Percentiles rank a stretch among this genome's conserved stretches.
Conservation (phyloP, 768 basidiomycete species). For the Mycena galopus region DNA sequence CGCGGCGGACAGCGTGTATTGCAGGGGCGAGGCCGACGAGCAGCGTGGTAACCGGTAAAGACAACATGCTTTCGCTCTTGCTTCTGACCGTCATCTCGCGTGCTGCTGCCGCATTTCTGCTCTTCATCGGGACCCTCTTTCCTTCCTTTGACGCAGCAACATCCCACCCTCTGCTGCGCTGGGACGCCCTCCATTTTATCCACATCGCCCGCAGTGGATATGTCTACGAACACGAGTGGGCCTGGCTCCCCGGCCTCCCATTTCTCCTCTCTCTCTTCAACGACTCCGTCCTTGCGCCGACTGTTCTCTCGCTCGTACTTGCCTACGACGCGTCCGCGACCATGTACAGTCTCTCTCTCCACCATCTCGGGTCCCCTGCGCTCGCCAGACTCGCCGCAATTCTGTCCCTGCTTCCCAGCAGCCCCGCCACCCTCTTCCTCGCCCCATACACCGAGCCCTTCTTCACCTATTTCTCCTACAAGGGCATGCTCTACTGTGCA, state of each 20-base stretch:
- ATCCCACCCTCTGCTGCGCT: constrained; percentile 67
- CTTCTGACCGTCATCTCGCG: constrained; percentile 39
- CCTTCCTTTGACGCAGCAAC: constrained; percentile 46
- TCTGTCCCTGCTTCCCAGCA: constrained; percentile 84
- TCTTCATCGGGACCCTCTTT: constrained; percentile 16
- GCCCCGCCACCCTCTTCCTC: constrained; percentile 79
- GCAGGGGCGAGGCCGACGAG: constrained; percentile 73
- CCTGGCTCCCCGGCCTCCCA: constrained; percentile 84
- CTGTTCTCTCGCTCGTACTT: constrained; percentile 48
- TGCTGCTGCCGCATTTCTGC: constrained; percentile 26
- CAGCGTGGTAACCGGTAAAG: constrained; percentile 53
- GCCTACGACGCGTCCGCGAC: constrained; percentile 58
- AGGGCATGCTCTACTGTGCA: constrained; percentile 74
- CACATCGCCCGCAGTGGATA: constrained; percentile 72
- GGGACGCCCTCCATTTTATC: constrained; percentile 90
- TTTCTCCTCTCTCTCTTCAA: constrained; percentile 51
- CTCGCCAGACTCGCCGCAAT: constrained; percentile 73
- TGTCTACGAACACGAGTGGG: constrained; percentile 85
- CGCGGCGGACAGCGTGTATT: constrained; percentile 58
- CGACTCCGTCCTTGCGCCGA: constrained; percentile 54
- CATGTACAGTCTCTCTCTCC: constrained; percentile 71
- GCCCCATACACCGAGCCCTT: constrained; percentile 89
- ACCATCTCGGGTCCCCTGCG: constrained; percentile 65
- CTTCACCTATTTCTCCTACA: constrained; percentile 86
- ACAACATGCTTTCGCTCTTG: constrained; percentile 18